These are phyloP conservation scores for Nicotiana paniculata DNA, from an alignment of 257 asterid species.

Conservation along the genomic window DNA sequence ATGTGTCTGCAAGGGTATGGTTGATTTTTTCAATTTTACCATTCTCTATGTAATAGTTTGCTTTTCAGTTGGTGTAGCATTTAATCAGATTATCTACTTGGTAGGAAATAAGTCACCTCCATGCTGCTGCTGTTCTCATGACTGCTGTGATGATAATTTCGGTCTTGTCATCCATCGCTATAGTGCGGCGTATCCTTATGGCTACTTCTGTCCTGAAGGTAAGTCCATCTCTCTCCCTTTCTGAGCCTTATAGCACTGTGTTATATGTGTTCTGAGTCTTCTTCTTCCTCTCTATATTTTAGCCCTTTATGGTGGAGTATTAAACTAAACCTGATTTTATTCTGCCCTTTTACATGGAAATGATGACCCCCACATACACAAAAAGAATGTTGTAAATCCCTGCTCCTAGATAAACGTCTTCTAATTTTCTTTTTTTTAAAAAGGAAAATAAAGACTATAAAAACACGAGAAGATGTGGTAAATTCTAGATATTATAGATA, in stretches of 20 bases:
- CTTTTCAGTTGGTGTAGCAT: background rate
- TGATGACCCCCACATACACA: background rate
- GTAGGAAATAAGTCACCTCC: conserved; percentile 89
- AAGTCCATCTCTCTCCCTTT: conserved; percentile 22
- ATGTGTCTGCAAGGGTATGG: conserved; percentile 80
- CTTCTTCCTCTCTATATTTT: too few species aligned
- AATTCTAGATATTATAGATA: background rate
- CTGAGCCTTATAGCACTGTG: background rate
- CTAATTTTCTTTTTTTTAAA: too few species aligned
- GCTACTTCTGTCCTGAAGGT: conserved; percentile 98
- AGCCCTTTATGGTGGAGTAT: background rate
- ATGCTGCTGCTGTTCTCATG: conserved; percentile 84
- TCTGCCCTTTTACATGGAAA: background rate
- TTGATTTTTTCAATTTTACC: conserved; percentile 8
- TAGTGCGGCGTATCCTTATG: conserved; percentile 93
- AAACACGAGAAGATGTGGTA: background rate
- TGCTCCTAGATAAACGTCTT: background rate
- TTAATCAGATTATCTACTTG: conserved; percentile 19
- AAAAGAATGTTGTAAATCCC: background rate
- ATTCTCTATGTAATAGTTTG: conserved; percentile 5
- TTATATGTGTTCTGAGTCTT: background rate
- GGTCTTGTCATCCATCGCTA: conserved; percentile 80
- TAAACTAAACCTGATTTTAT: background rate
- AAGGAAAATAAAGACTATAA: background rate
- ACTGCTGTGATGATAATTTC: conserved; percentile 71